Evolutionary conservation across 176 grass and related monocot species (phyloP).

Genomic region (Dactylis glomerata): DNA sequence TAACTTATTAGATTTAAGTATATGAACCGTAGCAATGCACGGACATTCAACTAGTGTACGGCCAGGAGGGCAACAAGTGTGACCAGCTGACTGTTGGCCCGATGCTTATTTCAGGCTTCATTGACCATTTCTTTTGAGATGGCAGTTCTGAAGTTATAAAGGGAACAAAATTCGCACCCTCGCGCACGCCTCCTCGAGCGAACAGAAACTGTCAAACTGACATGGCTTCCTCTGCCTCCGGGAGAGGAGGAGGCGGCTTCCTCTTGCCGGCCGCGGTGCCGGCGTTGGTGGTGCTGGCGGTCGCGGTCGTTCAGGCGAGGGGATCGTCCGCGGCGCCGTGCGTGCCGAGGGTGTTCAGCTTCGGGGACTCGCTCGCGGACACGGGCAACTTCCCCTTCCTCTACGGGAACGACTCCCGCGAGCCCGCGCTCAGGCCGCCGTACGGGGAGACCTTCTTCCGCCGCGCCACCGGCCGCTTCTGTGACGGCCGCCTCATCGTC

Average conservation of each 20-base stretch:
- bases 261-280: background rate
- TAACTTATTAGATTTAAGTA: too few species aligned
- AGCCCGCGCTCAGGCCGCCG: slow-evolving; percentile 40
- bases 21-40: too few species aligned
- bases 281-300: background rate
- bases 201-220: background rate
- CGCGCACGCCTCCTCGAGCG: background rate
- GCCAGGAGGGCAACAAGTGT: background rate
- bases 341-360: slow-evolving; percentile 60
- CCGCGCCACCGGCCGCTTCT: slow-evolving; percentile 75
- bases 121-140: background rate
- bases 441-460: slow-evolving; percentile 81
- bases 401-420: slow-evolving; percentile 27
- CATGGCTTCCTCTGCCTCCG: slow-evolving; percentile 23
- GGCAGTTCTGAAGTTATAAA: background rate
- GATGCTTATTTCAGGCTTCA: background rate
- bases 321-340: slow-evolving; percentile 24
- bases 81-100: background rate
- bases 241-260: background rate
- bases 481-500: slow-evolving; percentile 59
- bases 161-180: background rate
- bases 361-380: slow-evolving; percentile 85
- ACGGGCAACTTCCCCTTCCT: slow-evolving; percentile 62
- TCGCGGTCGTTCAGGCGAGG: background rate
- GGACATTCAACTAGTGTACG: too few species aligned